A percentile compares a stretch with the other conserved stretches of the same genome.
Conservation (phyloP, 1,139 yeast species). For the Pichia kudriavzevii region DNA sequence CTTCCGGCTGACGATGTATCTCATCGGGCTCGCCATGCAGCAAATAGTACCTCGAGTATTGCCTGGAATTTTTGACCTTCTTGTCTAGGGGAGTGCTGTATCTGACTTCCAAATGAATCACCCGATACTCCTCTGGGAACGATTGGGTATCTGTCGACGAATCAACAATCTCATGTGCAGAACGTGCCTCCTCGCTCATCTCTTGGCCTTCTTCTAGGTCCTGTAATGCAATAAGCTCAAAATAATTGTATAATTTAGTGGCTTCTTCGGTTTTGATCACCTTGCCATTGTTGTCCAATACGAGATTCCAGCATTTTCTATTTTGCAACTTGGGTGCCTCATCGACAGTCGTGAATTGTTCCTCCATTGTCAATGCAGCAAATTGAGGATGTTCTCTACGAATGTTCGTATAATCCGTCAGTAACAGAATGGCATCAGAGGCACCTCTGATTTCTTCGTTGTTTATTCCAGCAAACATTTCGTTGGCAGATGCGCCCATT, state of each 20-base stretch:
- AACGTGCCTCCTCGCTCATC: not conserved
- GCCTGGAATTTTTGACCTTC: constrained; percentile 52
- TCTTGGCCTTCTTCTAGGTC: not conserved
- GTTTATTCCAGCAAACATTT: constrained; percentile 8
- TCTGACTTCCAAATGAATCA: constrained; percentile 29
- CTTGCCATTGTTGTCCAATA: constrained; percentile 6
- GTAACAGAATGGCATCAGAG: constrained; percentile 29
- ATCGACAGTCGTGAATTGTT: constrained; percentile 24
- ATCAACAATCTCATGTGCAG: not conserved
- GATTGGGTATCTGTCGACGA: not conserved
- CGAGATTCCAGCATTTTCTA: constrained; percentile 15
- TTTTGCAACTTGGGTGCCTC: constrained; percentile 13
- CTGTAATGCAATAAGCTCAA: not conserved
- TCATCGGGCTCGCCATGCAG: constrained; percentile 66
- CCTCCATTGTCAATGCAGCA: constrained; percentile 8
- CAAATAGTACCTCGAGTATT: constrained; percentile 58
- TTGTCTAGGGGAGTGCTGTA: constrained; percentile 48
- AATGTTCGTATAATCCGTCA: constrained; percentile 11
- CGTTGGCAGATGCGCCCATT: not conserved
- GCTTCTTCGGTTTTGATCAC: constrained; percentile 11
- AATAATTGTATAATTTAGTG: constrained; percentile 2
- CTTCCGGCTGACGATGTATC: constrained; percentile 18
- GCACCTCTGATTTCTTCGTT: constrained; percentile 26
- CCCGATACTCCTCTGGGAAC: constrained; percentile 6
- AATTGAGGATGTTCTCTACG: constrained; percentile 12